Evolutionary conservation across 192 early-diverging fungal genomes (phyloP).

Genomic region (Coemansia sp.): DNA sequence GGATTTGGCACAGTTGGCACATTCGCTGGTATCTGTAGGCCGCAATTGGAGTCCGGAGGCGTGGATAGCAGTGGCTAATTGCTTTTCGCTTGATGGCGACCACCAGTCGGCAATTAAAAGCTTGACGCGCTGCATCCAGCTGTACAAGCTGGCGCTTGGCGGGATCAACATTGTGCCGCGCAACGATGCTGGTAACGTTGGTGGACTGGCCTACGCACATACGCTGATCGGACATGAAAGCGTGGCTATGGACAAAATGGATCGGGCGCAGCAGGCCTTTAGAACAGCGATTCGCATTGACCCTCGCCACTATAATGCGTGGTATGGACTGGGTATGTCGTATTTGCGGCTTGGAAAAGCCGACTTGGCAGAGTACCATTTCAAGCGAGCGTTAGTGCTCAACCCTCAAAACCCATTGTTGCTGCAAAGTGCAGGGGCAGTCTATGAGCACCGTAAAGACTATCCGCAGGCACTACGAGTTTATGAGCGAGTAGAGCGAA

Average conservation of each 20-base stretch:
- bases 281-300: constrained; percentile 69
- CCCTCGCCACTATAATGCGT: constrained; percentile 78
- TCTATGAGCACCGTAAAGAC: constrained; percentile 62
- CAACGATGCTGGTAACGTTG: constrained; percentile 27
- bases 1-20: constrained; percentile 69
- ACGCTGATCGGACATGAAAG: constrained; percentile 84
- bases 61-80: constrained; percentile 75
- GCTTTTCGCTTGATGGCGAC: constrained; percentile 72
- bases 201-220: constrained; percentile 68
- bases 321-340: constrained; percentile 78
- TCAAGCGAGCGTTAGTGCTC: constrained; percentile 66
- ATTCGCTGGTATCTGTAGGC: constrained; percentile 66
- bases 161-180: constrained; percentile 25
- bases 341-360: constrained; percentile 72
- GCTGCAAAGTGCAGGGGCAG: constrained; percentile 67
- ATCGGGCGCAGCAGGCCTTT: constrained; percentile 72
- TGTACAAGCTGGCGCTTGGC: constrained; percentile 31
- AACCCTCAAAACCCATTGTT: constrained; percentile 72
- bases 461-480: constrained; percentile 56
- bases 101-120: constrained; percentile 73
- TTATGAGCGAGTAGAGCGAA: constrained; percentile 63
- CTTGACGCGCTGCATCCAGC: constrained; percentile 71
- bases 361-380: constrained; percentile 70
- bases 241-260: constrained; percentile 68
- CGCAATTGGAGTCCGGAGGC: constrained; percentile 70